Conservation (phyloP, 169 alveolate species). For the Plasmodium knowlesi region DNA sequence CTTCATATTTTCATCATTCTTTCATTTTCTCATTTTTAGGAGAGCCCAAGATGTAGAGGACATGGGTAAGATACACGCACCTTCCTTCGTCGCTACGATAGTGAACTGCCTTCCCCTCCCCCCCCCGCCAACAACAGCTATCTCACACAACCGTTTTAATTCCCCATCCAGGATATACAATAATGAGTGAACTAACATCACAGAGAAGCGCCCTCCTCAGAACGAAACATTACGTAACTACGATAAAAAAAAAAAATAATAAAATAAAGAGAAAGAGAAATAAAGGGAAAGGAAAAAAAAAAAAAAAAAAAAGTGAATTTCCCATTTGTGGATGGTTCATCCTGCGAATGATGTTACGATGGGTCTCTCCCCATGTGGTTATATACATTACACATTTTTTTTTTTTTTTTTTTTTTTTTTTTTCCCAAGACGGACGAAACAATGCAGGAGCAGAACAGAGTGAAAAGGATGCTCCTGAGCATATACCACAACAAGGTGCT, state of each 20-base stretch:
- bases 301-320: conserved; percentile 1
- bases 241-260: not conserved
- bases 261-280: no score
- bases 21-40: conserved; percentile 12
- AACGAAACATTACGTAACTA: conserved; percentile 50
- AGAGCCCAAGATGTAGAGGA: conserved; percentile 75
- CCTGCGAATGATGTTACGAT: no score
- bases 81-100: not conserved
- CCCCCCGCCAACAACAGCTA: not conserved
- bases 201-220: conserved; percentile 56
- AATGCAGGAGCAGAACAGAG: conserved; percentile 45
- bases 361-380: no score
- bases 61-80: conserved; percentile 19
- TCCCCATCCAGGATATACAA: conserved; percentile 42
- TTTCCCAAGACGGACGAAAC: conserved; percentile 30
- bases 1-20: not conserved
- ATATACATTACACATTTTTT: no score
- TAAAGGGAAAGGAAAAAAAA: no score
- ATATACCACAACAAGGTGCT: conserved; percentile 58
- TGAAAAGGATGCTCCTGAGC: conserved; percentile 34
- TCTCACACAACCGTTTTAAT: not conserved
- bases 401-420: not conserved
- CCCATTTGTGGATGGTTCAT: no score
- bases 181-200: conserved; percentile 59
- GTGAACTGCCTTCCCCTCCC: not conserved